These are phyloP conservation scores for Massarina eburnea DNA, from an alignment of 2,329 filamentous ascomycete species.

Conservation along the genomic window DNA sequence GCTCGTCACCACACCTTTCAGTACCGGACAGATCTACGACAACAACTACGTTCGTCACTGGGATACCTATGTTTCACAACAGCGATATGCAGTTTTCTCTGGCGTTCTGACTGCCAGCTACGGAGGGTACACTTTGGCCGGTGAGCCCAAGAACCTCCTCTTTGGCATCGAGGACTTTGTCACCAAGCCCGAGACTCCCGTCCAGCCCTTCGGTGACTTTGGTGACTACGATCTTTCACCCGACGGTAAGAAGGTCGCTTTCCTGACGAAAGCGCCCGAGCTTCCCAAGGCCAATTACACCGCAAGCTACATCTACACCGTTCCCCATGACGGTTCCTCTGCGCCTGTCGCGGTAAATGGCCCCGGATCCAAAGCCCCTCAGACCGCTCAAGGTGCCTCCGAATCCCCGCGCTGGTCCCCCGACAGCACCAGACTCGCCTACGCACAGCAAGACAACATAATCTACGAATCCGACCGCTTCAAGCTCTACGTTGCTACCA, in stretches of 20 bases:
- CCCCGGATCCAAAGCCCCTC: slow-evolving; percentile 30
- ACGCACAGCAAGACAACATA: slow-evolving; percentile 69
- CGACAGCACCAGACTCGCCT: slow-evolving; percentile 70
- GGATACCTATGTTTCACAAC: slow-evolving; percentile 71
- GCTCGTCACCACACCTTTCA: slow-evolving; percentile 59
- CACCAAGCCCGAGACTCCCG: slow-evolving; percentile 64
- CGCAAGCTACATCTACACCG: slow-evolving; percentile 78
- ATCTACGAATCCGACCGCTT: slow-evolving; percentile 78
- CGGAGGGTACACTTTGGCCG: slow-evolving; percentile 33
- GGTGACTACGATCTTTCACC: slow-evolving; percentile 75
- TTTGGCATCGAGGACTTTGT: slow-evolving; percentile 61
- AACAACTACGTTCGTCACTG: slow-evolving; percentile 79
- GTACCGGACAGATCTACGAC: slow-evolving; percentile 70
- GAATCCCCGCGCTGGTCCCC: slow-evolving; percentile 71
- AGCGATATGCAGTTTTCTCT: slow-evolving; percentile 74
- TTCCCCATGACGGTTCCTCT: slow-evolving; percentile 65
- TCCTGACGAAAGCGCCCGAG: slow-evolving; percentile 73
- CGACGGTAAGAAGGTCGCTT: slow-evolving; percentile 64
- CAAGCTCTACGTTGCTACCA: slow-evolving; percentile 46
- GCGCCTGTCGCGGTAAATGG: slow-evolving; percentile 36
- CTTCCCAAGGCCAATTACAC: slow-evolving; percentile 74
- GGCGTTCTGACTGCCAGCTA: slow-evolving; percentile 55
- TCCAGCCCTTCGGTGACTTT: slow-evolving; percentile 74
- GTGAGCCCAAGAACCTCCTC: slow-evolving; percentile 50
- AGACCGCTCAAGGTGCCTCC: slow-evolving; percentile 62